Evolutionary conservation across 2,329 filamentous ascomycete genomes (phyloP).

Genomic region (Fusarium domesticum): DNA sequence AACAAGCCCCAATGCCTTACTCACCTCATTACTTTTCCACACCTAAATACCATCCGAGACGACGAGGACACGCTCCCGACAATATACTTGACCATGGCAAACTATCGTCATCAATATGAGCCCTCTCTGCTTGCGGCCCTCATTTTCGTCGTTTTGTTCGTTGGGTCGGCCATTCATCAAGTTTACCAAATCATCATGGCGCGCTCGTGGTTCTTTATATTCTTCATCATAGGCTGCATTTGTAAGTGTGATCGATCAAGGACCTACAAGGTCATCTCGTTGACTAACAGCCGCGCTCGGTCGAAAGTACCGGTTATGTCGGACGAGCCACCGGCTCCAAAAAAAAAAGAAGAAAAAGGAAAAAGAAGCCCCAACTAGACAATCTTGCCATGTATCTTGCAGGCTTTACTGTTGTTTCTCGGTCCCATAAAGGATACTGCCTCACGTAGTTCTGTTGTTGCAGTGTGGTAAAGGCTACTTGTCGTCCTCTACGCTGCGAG

Average conservation of each 20-base stretch:
- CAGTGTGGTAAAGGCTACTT: conserved; percentile 27
- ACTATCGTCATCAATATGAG: conserved; percentile 41
- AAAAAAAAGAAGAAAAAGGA: conserved; percentile 32
- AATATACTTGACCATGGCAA: conserved; percentile 1
- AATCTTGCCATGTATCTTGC: conserved; percentile 39
- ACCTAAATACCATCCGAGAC: too few species aligned
- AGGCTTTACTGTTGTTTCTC: conserved; percentile 34
- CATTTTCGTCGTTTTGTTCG: conserved; percentile 7
- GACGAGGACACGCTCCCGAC: too few species aligned
- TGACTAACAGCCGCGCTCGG: background rate
- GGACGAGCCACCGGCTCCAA: conserved; percentile 43
- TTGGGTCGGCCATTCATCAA: conserved; percentile 34
- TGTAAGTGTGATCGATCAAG: conserved; percentile 35
- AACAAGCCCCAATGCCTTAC: too few species aligned
- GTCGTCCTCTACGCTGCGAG: conserved; percentile 16
- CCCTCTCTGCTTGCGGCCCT: conserved; percentile 41
- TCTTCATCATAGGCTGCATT: conserved; percentile 46
- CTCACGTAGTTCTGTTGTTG: conserved; percentile 12
- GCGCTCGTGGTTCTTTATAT: conserved; percentile 48
- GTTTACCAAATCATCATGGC: conserved; percentile 36
- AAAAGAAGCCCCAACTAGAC: conserved; percentile 29
- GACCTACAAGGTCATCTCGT: background rate
- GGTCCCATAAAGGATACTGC: conserved; percentile 25
- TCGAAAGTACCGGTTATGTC: conserved; percentile 36
- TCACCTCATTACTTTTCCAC: too few species aligned